Base-by-base conservation (phyloP, 345 rosid species). In the Pistacia vera region DNA sequence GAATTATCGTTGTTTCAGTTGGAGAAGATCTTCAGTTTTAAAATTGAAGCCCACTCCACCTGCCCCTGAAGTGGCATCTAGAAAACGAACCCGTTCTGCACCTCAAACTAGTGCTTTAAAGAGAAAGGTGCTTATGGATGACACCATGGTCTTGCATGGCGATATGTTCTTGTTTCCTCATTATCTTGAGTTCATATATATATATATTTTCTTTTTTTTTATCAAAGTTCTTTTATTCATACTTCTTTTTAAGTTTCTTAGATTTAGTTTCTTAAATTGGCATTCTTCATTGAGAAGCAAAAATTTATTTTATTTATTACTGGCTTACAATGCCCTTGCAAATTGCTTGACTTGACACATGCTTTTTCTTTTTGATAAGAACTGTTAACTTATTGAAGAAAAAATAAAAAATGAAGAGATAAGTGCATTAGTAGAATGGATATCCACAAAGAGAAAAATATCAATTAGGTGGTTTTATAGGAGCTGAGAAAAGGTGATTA, bases 81-180 rank as follows among this genome's bases (percentile, higher is more conserved):
- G 77, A 65, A 97, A 97, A 79, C 96, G 97, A 63, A 20, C 73
- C 25, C 89, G 90, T 57, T 66, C 89, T 82, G 83, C 89, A 66
- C 80, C 90, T 12, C 91, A 90, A 59, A 73, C 91, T 73, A 87
- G 86, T 83, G 86, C 87, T 70, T 73, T 79, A 35, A 97, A 91
- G 90, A 91, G 98, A 87, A 97, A 97, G 90, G 94, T 91, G 84
- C 90, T 88, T 71, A 85, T 94, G 89, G 99, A 97, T 81, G 98
- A 97, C 76, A 79, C 84, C 17, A 91, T 94, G 98, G 98, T 94
- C 85, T 86, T 97, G 84, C 98, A 86, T 61, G 99, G 99, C 89
- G 98, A 97, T 97, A 94, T 81, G 99, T 89, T 78, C 70, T 62
- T 66, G 36, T 75, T 41, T 64, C 44, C 63, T 44, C 13, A 2